phyloP scores from a whole-genome alignment of 2,329 filamentous ascomycete species.

The Aspergillus intermedius region DNA sequence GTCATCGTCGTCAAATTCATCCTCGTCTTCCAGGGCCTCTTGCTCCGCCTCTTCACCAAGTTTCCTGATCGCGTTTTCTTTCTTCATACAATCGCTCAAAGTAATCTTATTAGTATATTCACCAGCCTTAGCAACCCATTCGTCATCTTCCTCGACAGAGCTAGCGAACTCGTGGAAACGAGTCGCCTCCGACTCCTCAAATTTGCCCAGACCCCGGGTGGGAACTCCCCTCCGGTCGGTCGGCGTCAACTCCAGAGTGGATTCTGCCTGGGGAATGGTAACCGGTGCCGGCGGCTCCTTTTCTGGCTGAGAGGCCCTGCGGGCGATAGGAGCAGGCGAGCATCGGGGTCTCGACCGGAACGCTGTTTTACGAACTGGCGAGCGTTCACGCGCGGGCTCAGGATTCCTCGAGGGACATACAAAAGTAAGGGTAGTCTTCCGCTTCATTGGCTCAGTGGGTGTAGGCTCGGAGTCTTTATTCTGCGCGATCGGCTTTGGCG shows the following conservation, averaged over 20 bases:
- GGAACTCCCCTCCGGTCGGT: constrained; percentile 22
- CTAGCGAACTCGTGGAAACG: constrained; percentile 88
- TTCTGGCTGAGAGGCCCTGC: constrained; percentile 19
- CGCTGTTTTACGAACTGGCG: constrained; percentile 16
- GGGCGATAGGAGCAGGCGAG: constrained; percentile 36
- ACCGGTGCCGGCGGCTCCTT: constrained; percentile 2
- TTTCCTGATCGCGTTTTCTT: constrained; percentile 81
- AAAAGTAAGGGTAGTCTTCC: constrained; percentile 43
- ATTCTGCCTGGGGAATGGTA: constrained; percentile 7
- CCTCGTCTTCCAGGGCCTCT: constrained; percentile 69
- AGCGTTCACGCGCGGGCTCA: constrained; percentile 21
- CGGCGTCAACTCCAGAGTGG: constrained; percentile 6
- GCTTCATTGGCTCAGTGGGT: constrained; percentile 29
- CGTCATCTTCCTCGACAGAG: constrained; percentile 72
- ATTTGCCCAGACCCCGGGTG: constrained; percentile 32
- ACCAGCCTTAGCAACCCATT: constrained; percentile 74
- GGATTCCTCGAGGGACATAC: constrained; percentile 37
- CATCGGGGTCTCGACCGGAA: constrained; percentile 27
- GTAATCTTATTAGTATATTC: constrained; percentile 67
- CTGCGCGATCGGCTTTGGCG: constrained; percentile 13
- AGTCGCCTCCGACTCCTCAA: constrained; percentile 38
- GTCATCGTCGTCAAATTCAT: constrained; percentile 48
- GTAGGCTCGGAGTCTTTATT: constrained; percentile 9
- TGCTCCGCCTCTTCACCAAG: constrained; percentile 86
- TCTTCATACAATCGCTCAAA: constrained; percentile 79